Base-by-base conservation (phyloP, 2,329 filamentous ascomycete genomes). In the Phyllosticta ampelicida region DNA sequence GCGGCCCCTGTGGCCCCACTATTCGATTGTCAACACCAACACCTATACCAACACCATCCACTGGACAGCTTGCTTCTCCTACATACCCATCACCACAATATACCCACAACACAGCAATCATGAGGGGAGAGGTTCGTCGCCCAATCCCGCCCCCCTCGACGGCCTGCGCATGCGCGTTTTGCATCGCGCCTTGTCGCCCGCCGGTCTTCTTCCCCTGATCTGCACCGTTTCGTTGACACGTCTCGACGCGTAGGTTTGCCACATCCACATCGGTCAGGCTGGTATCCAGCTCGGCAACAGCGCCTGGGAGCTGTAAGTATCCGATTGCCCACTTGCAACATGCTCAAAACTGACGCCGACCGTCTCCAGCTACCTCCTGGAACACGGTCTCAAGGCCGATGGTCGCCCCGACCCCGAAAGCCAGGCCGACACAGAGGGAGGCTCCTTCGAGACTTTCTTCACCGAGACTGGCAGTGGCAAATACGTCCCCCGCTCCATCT, bases 401-500 rank as follows among this genome's bases (percentile, higher is more conserved):
- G 85, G 85, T 65, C 80, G 80, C 60, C 80, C 81, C 58, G 81
- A 86, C 70, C 81, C 84, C 60, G 68, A 65, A 63, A 64, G 56
- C 58, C 56, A 60, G 68, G 86, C 86, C 73, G 88, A 96, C 65
- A 88, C 90, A 65, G 94, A 97, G 75, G 89, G 96, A 73, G 94
- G 94, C 66, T 99, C 55, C 11, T 48, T 97, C 85, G 96, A 91
- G 83, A 99, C 94, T 71, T 99, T 99, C 85, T 99, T 99, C 84
- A 96, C 92, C 67, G 94, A 99, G 84, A 97, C 94, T 72, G 92
- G 94, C 97, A 89, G 51, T 51, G 94, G 94, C 78, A 97, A 97
- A 82, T 97, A 97, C 74, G 94, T 99, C 66, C 94, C 92, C 70
- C 90, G 94, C 73, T 94, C 94, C 74, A 97, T 99, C 80, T 97